Base-by-base conservation (phyloP, 768 basidiomycete genomes). In the Leccinum truebloodii region DNA sequence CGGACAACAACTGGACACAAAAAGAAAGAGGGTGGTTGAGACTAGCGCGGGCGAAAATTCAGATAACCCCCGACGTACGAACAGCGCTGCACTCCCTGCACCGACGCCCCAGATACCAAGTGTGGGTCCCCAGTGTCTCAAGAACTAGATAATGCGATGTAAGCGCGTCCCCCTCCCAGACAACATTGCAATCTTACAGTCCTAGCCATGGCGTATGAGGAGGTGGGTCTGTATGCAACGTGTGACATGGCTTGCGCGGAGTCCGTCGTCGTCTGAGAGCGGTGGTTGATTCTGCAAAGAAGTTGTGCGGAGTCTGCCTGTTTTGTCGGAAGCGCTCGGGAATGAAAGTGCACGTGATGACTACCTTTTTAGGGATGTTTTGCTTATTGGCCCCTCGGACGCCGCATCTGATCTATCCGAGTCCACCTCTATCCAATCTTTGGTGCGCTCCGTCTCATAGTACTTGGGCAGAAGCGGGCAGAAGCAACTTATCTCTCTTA, bases 101-200 rank as follows among this genome's bases (percentile, higher is more conserved):
- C 89, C 86, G 57, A 80, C 75, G 59, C 89, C 88, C 92, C 92
- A 94, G 49, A 90, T 72, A 28, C 83, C 81, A 57, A 89, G 74
- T 61, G 80, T 83, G 4, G 83, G 74, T 24, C 76, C 73, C 91
- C 90, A 92, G 48, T 78, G 82, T 74, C 77, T 84, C 18, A 78
- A 69, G 32, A 73, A 74, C 86, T 88, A 58, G 28, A 9, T 5
- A 24, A 3, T 18, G 13, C 22, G 8, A n/a, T 16, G 20, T 63
- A 20, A 56, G 52, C 18, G 28, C 8, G 8, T 35, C 8, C 18
- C 8, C 13, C 16, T 7, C 37, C 46, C 7, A 39, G 57, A 39
- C 18, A 28, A 60, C 12, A 28, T 7, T 26, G n/a, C 24, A 59
- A 53, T 66, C 80, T 59, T 63, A 84, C 83, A 54, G 64, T 76